Conservation (phyloP, 306 rosid genomes). For the Astragalus glycyphyllos region DNA sequence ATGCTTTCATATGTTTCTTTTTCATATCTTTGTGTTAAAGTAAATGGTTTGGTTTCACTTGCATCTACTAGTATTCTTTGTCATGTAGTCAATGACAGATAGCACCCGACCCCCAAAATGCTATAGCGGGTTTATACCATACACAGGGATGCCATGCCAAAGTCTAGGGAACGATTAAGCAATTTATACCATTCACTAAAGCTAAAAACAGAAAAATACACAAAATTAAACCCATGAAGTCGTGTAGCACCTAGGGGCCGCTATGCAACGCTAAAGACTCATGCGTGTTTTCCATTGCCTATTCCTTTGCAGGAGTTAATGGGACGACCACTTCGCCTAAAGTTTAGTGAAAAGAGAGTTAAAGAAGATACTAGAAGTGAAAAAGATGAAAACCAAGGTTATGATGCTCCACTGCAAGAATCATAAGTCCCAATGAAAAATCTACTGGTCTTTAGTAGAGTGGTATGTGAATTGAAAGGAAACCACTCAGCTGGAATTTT, state of each 20-base stretch:
- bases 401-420: constrained; percentile 42
- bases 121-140: no score
- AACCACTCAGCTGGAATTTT: constrained; percentile 46
- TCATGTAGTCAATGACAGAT: not conserved
- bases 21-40: constrained; percentile 28
- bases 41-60: not conserved
- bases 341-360: constrained; percentile 65
- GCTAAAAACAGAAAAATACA: no score
- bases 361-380: constrained; percentile 48
- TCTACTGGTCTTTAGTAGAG: constrained; percentile 35
- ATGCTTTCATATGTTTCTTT: constrained; percentile 13
- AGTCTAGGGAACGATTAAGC: no score
- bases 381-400: constrained; percentile 48
- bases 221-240: no score
- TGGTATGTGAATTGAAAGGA: constrained; percentile 37
- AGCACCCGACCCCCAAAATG: no score
- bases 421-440: constrained; percentile 40
- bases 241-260: no score
- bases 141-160: no score
- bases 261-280: not conserved
- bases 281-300: not conserved
- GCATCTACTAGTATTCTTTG: constrained; percentile 4
- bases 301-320: constrained; percentile 66
- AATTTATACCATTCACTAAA: no score
- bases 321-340: constrained; percentile 79